Base-by-base conservation (phyloP, 306 rosid genomes). In the Fragaria iinumae region DNA sequence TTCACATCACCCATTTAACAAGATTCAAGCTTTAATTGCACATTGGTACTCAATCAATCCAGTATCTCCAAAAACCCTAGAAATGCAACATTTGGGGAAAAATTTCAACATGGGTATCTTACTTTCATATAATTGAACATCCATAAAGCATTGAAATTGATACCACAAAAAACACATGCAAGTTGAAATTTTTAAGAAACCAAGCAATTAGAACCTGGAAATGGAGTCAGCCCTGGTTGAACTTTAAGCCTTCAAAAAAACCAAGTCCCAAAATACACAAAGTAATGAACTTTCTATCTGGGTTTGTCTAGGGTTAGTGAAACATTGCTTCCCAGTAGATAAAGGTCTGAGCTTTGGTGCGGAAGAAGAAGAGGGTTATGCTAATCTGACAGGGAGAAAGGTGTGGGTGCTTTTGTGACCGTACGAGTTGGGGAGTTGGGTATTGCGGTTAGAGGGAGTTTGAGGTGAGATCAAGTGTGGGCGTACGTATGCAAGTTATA, bases 1-100 rank as follows among this genome's bases (percentile, higher is more conserved):
- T 95, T 97, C 77, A 85, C 88, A 80, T 80, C 80, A 80, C 91
- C 97, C 99, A 96, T 96, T 82, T 88, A 69, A 10, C 71, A 82
- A 76, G 81, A 83, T 50, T 83, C 80, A 72, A 75, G 45, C 76
- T 49, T 49, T 79, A 81, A 39, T n/a, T 17, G 11, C 36, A 43
- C 73, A 68, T 45, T 34, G 59, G 63, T 6, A 76, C 69, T 78
- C 74, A 85, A 76, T 81, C 83, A 84, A 76, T 80, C 82, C 50
- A 52, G 66, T 23, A 84, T 80, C 41, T 69, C 50, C 7, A 34
- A 44, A 79, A 91, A 89, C 91, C 98, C 98, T 90, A 91, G 75
- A 78, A 82, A 71, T 67, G 82, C 69, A 72, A 75, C 49, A 56
- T 77, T 73, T 39, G 75, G 81, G 11, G 84, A 0, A 6, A 82